Conservation (phyloP, 2,329 filamentous ascomycete genomes). For the Hyphodiscus sp. region DNA sequence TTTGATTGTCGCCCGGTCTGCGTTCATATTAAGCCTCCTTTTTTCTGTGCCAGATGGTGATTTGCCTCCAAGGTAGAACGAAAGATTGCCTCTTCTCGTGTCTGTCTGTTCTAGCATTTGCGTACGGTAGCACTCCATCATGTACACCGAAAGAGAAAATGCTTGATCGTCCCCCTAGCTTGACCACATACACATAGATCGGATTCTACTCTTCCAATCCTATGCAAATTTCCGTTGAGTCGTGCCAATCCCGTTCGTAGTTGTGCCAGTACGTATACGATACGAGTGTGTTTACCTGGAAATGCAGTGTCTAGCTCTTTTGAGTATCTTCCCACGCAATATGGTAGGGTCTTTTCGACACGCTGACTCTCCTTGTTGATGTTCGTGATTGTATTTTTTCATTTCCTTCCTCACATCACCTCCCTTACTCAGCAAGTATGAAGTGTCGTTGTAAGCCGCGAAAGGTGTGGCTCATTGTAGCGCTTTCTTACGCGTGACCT, state of each 20-base stretch:
- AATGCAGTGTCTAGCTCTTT: constrained; percentile 26
- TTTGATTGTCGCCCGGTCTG: constrained; percentile 21
- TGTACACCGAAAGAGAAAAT: constrained; percentile 25
- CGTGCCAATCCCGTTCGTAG: constrained; percentile 27
- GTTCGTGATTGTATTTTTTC: no score
- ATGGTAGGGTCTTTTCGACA: constrained; percentile 13
- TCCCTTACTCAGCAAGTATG: no score
- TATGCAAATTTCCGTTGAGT: constrained; percentile 26
- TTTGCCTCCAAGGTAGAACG: constrained; percentile 26
- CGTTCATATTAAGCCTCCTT: constrained; percentile 23
- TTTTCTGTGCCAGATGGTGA: constrained; percentile 11
- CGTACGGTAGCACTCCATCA: no score
- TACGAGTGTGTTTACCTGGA: constrained; percentile 26
- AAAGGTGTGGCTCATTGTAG: no score
- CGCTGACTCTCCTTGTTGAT: no score
- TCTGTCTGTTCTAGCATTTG: constrained; percentile 22
- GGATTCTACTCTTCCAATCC: constrained; percentile 7
- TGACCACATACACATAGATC: constrained; percentile 17
- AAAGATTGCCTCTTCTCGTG: constrained; percentile 23
- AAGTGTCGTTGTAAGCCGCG: no score
- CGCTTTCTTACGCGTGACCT: no score
- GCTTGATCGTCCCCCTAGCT: constrained; percentile 20
- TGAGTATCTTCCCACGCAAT: constrained; percentile 22
- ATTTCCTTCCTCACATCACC: no score
- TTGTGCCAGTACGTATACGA: constrained; percentile 25